Evolutionary conservation across 1,284 basidiomycete genomes (phyloP).

Genomic region (Moniliophthora roreri): DNA sequence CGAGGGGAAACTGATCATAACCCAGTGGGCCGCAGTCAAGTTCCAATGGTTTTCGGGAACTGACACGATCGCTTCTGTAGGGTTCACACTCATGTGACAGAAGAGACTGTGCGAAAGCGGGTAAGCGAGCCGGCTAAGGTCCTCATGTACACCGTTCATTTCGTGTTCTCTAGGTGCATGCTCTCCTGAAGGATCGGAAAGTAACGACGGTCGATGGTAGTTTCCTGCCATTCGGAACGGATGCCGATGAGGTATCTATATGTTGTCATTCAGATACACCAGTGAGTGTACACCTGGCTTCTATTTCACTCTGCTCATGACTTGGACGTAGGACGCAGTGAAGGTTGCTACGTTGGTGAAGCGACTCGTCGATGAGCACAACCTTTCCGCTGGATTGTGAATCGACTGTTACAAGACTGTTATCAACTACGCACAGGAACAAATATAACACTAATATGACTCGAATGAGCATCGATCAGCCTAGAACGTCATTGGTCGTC

Average conservation of each 20-base stretch:
- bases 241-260: conserved; percentile 52
- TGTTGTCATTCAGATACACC: conserved; percentile 69
- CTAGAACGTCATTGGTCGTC: no score
- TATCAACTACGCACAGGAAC: no score
- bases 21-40: conserved; percentile 38
- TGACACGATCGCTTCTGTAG: conserved; percentile 28
- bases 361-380: conserved; percentile 49
- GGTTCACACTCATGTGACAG: conserved; percentile 49
- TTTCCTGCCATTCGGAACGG: conserved; percentile 41
- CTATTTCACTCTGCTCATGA: background rate
- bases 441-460: no score
- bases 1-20: conserved; percentile 55
- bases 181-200: conserved; percentile 39
- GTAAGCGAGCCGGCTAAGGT: conserved; percentile 27
- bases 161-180: conserved; percentile 35
- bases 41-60: background rate
- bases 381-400: conserved; percentile 25
- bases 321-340: conserved; percentile 47
- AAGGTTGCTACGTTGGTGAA: conserved; percentile 50
- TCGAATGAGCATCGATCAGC: no score
- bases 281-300: conserved; percentile 31
- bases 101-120: conserved; percentile 41
- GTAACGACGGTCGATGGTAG: conserved; percentile 47
- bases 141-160: background rate
- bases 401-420: background rate